Percentiles rank a stretch among this genome's conserved stretches.
Conservation (phyloP, 257 asterid species). For the Eucommia ulmoides region DNA sequence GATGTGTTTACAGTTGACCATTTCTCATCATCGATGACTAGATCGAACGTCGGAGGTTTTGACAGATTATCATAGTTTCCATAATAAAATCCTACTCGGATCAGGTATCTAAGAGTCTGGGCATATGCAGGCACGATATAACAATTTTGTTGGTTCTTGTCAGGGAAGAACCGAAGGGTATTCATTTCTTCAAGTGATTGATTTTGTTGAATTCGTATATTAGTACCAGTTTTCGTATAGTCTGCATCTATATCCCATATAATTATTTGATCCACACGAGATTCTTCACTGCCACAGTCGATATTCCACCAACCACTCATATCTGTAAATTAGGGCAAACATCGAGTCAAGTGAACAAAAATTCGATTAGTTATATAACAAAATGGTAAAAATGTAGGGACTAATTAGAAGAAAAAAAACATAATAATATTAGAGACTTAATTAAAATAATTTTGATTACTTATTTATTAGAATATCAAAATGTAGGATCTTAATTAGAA, state of each 20-base stretch:
- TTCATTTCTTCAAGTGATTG: background rate
- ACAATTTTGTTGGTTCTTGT: background rate
- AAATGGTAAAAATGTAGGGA: too few relatives aligned
- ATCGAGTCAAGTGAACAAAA: background rate
- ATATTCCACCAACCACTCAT: background rate
- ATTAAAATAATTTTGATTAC: too few relatives aligned
- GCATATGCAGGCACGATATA: background rate
- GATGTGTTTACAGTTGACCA: background rate
- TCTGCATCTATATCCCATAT: background rate
- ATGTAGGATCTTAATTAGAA: background rate
- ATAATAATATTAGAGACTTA: background rate
- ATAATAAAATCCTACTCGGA: background rate
- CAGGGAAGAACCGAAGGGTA: background rate
- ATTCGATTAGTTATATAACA: background rate
- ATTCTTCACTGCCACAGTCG: background rate
- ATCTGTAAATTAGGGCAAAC: background rate
- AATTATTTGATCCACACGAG: background rate
- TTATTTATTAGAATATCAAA: background rate
- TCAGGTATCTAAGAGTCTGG: background rate
- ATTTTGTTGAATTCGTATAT: background rate
- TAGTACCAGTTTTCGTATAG: background rate
- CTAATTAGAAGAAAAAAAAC: background rate
- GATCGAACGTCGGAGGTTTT: background rate
- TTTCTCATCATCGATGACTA: background rate
- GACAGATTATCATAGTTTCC: background rate